Conservation (phyloP, 768 basidiomycete species). For the Kwoniella pini region DNA sequence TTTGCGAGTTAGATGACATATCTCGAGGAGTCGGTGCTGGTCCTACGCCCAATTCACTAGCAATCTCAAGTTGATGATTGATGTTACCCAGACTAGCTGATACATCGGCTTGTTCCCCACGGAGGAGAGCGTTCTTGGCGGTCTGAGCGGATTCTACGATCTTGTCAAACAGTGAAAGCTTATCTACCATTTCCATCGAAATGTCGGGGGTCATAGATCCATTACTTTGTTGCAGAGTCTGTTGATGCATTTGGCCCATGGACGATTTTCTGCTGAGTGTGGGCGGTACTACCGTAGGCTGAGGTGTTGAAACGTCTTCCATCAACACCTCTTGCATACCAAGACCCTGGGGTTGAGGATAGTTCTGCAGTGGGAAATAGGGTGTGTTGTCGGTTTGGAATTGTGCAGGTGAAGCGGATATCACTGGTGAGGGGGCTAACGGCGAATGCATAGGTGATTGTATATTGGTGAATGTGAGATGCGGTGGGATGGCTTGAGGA, state of each 20-base stretch:
- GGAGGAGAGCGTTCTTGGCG: conserved; percentile 47
- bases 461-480: conserved; percentile 36
- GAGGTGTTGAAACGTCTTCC: conserved; percentile 42
- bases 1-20: conserved; percentile 26
- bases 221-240: background rate
- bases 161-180: conserved; percentile 46
- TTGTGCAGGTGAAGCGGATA: conserved; percentile 20
- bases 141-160: conserved; percentile 45
- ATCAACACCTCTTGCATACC: conserved; percentile 32
- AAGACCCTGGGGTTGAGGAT: conserved; percentile 5
- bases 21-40: conserved; percentile 36
- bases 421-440: conserved; percentile 32
- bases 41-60: conserved; percentile 42
- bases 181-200: conserved; percentile 45
- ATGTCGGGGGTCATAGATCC: conserved; percentile 33
- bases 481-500: conserved; percentile 37
- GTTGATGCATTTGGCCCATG: background rate
- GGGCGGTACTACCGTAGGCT: conserved; percentile 12
- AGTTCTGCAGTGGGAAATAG: conserved; percentile 8
- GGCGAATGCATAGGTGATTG: conserved; percentile 30
- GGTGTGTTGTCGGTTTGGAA: conserved; percentile 15
- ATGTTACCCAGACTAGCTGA: conserved; percentile 50
- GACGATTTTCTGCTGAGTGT: conserved; percentile 17
- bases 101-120: conserved; percentile 43
- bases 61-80: conserved; percentile 47